Conservation (phyloP, 2,329 filamentous ascomycete species). For the Arthrobotrys sphaeroides region DNA sequence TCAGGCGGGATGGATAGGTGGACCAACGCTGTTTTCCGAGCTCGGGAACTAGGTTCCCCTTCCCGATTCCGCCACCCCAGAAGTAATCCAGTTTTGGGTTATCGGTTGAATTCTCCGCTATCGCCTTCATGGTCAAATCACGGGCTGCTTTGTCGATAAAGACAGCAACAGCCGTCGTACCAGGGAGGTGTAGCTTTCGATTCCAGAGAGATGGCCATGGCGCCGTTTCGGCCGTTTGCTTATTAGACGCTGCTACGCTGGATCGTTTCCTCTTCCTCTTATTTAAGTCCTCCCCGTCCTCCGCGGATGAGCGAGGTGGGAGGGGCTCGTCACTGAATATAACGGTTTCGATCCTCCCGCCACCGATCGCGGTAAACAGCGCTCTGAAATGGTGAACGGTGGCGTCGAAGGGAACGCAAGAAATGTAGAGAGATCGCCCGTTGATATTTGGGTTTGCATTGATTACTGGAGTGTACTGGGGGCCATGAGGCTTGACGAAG, state of each 20-base stretch:
- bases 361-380: slow-evolving; percentile 79
- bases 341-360: slow-evolving; percentile 79
- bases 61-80: slow-evolving; percentile 74
- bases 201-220: slow-evolving; percentile 78
- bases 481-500: slow-evolving; percentile 84
- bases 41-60: slow-evolving; percentile 64
- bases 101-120: slow-evolving; percentile 68
- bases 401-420: slow-evolving; percentile 86
- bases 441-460: slow-evolving; percentile 71
- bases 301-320: slow-evolving; percentile 60
- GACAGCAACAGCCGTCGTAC: slow-evolving; percentile 80
- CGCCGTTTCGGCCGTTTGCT: slow-evolving; percentile 68
- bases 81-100: slow-evolving; percentile 68
- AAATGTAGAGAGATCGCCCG: slow-evolving; percentile 83
- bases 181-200: slow-evolving; percentile 74
- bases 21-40: slow-evolving; percentile 65
- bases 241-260: slow-evolving; percentile 60
- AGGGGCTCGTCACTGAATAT: slow-evolving; percentile 70
- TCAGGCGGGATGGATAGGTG: background rate
- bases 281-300: slow-evolving; percentile 59
- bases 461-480: slow-evolving; percentile 65
- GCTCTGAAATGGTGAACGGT: slow-evolving; percentile 79
- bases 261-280: slow-evolving; percentile 66
- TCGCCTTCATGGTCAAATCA: slow-evolving; percentile 78
- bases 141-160: slow-evolving; percentile 85